Evolutionary conservation across 208 protist species (phyloP), one percentile per base, ranked within the genome.

Genomic region (Leishmania lainsoni): DNA sequence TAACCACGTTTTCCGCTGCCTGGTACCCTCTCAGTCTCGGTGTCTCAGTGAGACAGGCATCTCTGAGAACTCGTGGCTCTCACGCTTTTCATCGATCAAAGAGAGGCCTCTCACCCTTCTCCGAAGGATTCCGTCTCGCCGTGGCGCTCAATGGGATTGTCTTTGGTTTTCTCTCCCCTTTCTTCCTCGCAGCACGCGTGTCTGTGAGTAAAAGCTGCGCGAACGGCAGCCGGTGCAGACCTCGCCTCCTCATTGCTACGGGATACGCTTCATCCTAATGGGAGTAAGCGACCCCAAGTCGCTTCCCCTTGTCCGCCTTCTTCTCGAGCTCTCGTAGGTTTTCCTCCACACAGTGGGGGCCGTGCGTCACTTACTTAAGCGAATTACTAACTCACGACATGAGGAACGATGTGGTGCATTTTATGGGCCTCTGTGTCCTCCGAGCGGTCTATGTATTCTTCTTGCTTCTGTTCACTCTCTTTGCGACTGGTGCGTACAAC

Each of bases 401-500:
- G 16, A 77, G 68, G 74, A 35, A 16, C 20, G 9, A 29, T 51
- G 2, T 48, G 9, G 0, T 2, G 52, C 39, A 12, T 16, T n/a
- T 45, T 29, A 2, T 52, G 3, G 26, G 56, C 20, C 22, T 35
- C 16, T 14, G 9, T 20, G 56, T 77, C n/a, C 68, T 83, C 10
- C 5, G 83, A 20, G 12, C 78, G 3, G 75, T 90, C 20, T 78
- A 87, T 39, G 3, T 88, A 0, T 79, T 87, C 14, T 81, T 92
- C 58, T 35, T 83, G 16, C 1, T 86, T 49, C 70, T 89, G n/a
- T 66, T 86, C 45, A 16, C 59, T 0, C 72, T 76, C 35, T 93
- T 93, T 81, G 70, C 68, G 51, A 72, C 56, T 68, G 84, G 86
- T 70, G 86, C 78, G 68, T 88, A 92, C 73, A 85, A 86, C 20